Evolutionary conservation across 805 yeast species (phyloP), one percentile per base, ranked within the genome.

Genomic region (Starmerella stellata): DNA sequence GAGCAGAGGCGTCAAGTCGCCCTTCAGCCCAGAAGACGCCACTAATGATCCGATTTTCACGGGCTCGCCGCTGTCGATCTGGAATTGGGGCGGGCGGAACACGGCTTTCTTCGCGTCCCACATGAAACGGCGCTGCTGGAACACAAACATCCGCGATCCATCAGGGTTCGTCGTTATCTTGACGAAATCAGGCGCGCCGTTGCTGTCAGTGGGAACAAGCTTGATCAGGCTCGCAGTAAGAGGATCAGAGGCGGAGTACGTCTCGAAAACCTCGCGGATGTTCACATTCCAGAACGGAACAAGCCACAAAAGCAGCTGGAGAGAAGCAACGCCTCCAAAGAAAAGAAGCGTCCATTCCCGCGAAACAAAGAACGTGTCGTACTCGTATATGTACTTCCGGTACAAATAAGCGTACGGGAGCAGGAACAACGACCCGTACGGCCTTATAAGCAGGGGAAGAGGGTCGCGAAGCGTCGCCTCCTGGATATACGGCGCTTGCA

Each of bases 291-390:
- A 87, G 52, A 78, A 77, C n/a, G 96, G 95, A 71, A 82, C 70
- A 56, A 87, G 69, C 76, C 83, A 69, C 41, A 87, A 63, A 55
- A 87, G 63, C 33, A 75, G 62, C 54, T 87, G 92, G 42, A 78
- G 44, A 2, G 94, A 72, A 28, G 77, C 57, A 37, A 85, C 65
- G 4, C 83, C 58, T 43, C 92, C 77, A 19, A 82, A 63, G 52
- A 72, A 85, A 28, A 87, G 90, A 57, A 80, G 81, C 0, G 96
- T 90, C 96, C 98, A 90, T 61, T 87, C 98, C 34, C 77, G 69
- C 20, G 95, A 95, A 34, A 69, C 78, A 52, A 87, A 78, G 55
- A 80, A 80, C 41, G 60, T 64, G 41, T 87, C 96, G 57, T 87
- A 87, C 41, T 75, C 71, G 43, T 62, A 60, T 42, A 57, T 51